Evolutionary conservation across 495 filamentous ascomycete species (phyloP).

Genomic region (Chaetomium fimeti): DNA sequence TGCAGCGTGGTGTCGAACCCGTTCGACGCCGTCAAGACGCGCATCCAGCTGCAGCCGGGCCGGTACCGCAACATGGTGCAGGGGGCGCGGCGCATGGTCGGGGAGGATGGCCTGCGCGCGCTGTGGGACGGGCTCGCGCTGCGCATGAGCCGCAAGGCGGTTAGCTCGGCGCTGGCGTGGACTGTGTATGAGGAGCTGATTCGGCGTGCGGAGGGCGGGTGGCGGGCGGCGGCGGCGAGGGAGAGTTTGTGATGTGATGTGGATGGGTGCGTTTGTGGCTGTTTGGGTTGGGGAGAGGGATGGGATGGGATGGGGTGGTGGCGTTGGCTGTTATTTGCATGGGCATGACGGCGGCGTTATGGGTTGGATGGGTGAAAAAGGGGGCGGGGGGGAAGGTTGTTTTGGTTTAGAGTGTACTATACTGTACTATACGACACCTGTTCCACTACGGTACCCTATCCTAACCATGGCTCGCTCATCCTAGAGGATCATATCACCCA

Average conservation of each 20-base stretch:
- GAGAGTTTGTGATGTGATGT: constrained; percentile 9
- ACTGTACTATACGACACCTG: constrained; percentile 8
- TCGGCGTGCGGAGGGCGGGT: constrained; percentile 65
- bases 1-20: constrained; percentile 88
- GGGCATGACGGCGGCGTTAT: neutral
- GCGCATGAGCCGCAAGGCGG: constrained; percentile 85
- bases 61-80: constrained; percentile 83
- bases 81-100: constrained; percentile 70
- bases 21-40: constrained; percentile 94
- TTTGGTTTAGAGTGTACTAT: constrained; percentile 7
- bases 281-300: neutral
- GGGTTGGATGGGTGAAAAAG: neutral
- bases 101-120: constrained; percentile 74
- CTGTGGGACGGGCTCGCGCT: constrained; percentile 85
- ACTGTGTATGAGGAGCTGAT: constrained; percentile 95
- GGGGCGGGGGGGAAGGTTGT: too few species aligned
- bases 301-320: neutral
- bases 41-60: constrained; percentile 83
- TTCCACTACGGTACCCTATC: neutral
- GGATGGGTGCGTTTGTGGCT: neutral
- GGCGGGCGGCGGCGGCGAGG: constrained; percentile 33
- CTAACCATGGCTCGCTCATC: neutral
- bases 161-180: constrained; percentile 91
- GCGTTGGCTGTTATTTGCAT: constrained; percentile 1
- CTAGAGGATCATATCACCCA: neutral